Conservation (phyloP, 1,139 yeast species). For the Meyerozyma sp. region DNA sequence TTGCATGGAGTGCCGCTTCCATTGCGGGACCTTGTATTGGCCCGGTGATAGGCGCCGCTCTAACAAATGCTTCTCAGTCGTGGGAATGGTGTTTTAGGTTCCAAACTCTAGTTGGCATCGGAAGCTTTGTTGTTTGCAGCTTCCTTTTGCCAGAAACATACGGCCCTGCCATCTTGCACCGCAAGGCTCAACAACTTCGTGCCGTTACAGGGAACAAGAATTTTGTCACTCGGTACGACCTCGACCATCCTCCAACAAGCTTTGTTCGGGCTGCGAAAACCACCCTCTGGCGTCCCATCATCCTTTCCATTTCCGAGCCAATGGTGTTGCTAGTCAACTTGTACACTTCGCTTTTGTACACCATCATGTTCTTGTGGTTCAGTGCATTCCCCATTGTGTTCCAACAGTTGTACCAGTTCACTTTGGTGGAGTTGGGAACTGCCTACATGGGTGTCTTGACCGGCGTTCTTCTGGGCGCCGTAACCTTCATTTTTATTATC, state of each 20-base stretch:
- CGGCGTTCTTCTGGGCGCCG: constrained; percentile 1
- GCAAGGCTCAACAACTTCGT: constrained; percentile 10
- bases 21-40: constrained; percentile 2
- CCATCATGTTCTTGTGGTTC: constrained; percentile 4
- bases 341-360: constrained; percentile 3
- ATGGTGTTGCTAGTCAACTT: constrained; percentile 2
- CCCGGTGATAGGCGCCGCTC: constrained; percentile 2
- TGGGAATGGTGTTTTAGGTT: constrained; percentile 11
- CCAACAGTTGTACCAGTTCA: neutral
- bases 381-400: constrained; percentile 4
- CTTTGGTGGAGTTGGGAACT: constrained; percentile 1
- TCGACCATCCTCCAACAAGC: constrained; percentile 6
- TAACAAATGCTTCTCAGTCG: neutral
- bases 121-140: constrained; percentile 1
- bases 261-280: neutral
- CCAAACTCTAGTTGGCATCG: constrained; percentile 6
- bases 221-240: constrained; percentile 7
- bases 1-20: constrained; percentile 1
- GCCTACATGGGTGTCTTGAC: neutral
- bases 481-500: neutral
- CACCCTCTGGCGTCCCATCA: constrained; percentile 3
- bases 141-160: constrained; percentile 10
- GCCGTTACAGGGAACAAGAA: constrained; percentile 6
- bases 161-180: constrained; percentile 7
- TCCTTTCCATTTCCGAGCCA: constrained; percentile 2